A percentile compares a stretch with the other conserved stretches of the same genome.
Evolutionary conservation across 1,139 yeast species (phyloP).

Genomic region (Chernovozyma aurita): DNA sequence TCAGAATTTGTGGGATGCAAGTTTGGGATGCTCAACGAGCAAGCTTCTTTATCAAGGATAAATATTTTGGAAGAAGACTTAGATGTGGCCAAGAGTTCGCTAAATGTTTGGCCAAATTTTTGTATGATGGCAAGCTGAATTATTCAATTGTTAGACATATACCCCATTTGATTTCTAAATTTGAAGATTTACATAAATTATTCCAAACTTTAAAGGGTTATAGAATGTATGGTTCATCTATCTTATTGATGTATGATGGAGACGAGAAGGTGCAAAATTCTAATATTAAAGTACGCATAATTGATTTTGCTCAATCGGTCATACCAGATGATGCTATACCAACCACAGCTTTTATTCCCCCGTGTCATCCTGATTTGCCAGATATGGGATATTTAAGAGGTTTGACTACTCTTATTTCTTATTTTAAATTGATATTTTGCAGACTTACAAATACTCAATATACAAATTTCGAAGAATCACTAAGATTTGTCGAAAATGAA

Average conservation of each 20-base stretch:
- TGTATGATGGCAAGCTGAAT: conserved; percentile 65
- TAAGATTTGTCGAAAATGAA: conserved; percentile 21
- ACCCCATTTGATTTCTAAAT: conserved; percentile 57
- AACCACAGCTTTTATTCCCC: conserved; percentile 44
- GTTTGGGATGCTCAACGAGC: conserved; percentile 55
- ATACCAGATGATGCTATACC: conserved; percentile 51
- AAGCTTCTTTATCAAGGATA: conserved; percentile 68
- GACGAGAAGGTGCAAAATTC: conserved; percentile 13
- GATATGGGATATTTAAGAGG: conserved; percentile 90
- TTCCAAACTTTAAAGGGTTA: conserved; percentile 65
- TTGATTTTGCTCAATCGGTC: conserved; percentile 94
- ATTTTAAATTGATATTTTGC: conserved; percentile 53
- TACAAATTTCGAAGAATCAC: conserved; percentile 16
- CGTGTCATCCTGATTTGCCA: conserved; percentile 55
- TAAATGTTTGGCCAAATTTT: conserved; percentile 65
- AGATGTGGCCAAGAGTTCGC: conserved; percentile 74
- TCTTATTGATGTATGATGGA: conserved; percentile 86
- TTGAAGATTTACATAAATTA: conserved; percentile 54
- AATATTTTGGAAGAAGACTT: conserved; percentile 85
- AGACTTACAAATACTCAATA: conserved; percentile 32
- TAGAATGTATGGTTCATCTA: conserved; percentile 86
- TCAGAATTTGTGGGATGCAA: conserved; percentile 93
- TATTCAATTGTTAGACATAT: conserved; percentile 65
- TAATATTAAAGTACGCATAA: conserved; percentile 58
- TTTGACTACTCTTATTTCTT: conserved; percentile 56